phyloP scores from a whole-genome alignment of 2,329 filamentous ascomycete genomes.

The Teratosphaeria viscida region DNA sequence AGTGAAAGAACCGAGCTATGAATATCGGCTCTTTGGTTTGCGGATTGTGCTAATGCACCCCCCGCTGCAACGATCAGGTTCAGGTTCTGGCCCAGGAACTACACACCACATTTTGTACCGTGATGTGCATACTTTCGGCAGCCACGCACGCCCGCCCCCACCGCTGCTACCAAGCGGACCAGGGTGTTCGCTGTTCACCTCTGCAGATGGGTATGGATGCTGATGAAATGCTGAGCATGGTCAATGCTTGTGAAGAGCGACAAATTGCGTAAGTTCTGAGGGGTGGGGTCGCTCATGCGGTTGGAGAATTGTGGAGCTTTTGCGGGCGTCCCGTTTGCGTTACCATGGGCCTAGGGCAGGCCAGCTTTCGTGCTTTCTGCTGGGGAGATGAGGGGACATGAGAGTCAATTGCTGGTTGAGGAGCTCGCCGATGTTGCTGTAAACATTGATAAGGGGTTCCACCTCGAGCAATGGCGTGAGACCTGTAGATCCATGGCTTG shows the following conservation, averaged over 20 bases:
- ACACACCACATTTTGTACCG: too few species aligned
- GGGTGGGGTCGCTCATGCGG: background rate
- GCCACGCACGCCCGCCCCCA: too few species aligned
- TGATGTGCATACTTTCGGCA: too few species aligned
- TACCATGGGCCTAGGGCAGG: background rate
- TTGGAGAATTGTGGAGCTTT: background rate
- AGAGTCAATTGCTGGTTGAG: background rate
- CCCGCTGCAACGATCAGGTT: background rate
- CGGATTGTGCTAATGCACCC: background rate
- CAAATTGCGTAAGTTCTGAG: background rate
- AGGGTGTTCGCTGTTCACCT: too few species aligned
- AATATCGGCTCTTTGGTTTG: background rate
- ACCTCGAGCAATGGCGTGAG: background rate
- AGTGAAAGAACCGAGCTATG: background rate
- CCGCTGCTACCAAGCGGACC: too few species aligned
- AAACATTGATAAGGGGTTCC: background rate
- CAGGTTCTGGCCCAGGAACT: background rate
- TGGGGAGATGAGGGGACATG: background rate
- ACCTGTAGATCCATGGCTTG: background rate
- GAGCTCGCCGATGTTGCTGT: background rate
- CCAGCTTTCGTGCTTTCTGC: background rate
- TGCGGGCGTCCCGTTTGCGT: background rate
- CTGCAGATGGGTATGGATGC: too few species aligned
- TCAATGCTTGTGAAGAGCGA: background rate
- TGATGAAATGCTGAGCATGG: background rate